A percentile compares a stretch with the other conserved stretches of the same genome.
These are phyloP conservation scores for Plasmodium ovale DNA, from an alignment of 169 alveolate species.

Conservation along the genomic window DNA sequence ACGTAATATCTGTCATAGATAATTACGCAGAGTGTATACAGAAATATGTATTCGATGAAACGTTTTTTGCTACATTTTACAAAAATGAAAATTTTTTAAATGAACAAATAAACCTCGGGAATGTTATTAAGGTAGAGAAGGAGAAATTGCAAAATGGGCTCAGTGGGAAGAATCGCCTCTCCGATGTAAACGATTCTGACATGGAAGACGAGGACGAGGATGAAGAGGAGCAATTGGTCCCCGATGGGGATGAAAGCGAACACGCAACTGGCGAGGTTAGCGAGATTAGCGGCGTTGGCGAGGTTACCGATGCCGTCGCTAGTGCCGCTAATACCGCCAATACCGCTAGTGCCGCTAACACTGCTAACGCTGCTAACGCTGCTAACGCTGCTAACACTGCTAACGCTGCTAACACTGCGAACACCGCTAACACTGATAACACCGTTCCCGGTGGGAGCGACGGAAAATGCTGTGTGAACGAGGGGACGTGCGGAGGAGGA, in stretches of 20 bases:
- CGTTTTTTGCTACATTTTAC: slow-evolving; percentile 21
- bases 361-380: too few relatives aligned
- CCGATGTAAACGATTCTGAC: slow-evolving; percentile 13
- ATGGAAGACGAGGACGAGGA: slow-evolving; percentile 13
- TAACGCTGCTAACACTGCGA: neutral
- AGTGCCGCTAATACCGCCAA: too few relatives aligned
- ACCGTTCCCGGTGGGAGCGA: too few relatives aligned
- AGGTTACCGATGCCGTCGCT: too few relatives aligned
- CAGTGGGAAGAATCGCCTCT: neutral
- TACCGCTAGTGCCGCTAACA: too few relatives aligned
- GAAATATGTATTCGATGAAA: slow-evolving; percentile 47
- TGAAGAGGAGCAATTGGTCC: neutral
- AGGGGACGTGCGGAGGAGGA: neutral
- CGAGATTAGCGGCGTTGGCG: too few relatives aligned
- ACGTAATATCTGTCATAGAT: slow-evolving; percentile 35
- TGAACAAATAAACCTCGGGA: slow-evolving; percentile 29
- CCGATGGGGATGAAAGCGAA: neutral
- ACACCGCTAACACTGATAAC: neutral
- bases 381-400: too few relatives aligned
- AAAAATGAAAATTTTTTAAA: slow-evolving; percentile 45
- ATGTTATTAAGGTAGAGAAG: slow-evolving; percentile 43
- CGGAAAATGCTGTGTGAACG: too few relatives aligned
- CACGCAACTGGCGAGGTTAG: neutral
- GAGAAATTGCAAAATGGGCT: slow-evolving; percentile 24
- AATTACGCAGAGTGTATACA: slow-evolving; percentile 72